Conservation (phyloP, 2,329 filamentous ascomycete genomes). For the Whalleya microplaca region DNA sequence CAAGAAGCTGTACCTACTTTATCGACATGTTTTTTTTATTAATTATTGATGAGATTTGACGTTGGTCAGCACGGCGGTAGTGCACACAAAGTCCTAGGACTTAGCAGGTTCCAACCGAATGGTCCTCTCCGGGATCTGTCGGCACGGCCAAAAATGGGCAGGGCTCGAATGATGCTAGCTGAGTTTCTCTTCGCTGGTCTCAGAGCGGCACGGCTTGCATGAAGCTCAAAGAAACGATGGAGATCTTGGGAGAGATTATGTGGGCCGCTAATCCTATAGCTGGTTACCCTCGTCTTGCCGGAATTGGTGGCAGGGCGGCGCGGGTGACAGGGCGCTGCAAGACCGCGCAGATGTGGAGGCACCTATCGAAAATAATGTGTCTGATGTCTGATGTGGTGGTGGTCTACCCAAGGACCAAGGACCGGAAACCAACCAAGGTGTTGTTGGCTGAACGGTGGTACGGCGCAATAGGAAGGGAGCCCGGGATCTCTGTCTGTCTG, state of each 20-base stretch:
- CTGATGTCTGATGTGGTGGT: too few species aligned
- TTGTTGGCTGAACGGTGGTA: background rate
- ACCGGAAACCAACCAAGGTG: background rate
- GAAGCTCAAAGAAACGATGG: slow-evolving; percentile 34
- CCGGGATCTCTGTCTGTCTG: too few species aligned
- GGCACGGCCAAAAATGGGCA: slow-evolving; percentile 35
- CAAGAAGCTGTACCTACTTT: slow-evolving; percentile 40
- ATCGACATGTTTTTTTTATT: slow-evolving; percentile 40
- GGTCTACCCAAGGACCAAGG: too few species aligned
- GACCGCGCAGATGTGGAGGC: slow-evolving; percentile 31
- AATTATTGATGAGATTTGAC: slow-evolving; percentile 35
- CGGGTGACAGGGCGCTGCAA: slow-evolving; percentile 32
- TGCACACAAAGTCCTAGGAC: slow-evolving; percentile 29
- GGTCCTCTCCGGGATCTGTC: slow-evolving; percentile 41
- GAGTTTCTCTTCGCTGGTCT: slow-evolving; percentile 30
- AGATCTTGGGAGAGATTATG: slow-evolving; percentile 39
- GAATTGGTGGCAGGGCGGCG: slow-evolving; percentile 31
- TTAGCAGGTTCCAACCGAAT: slow-evolving; percentile 34
- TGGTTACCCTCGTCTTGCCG: slow-evolving; percentile 30
- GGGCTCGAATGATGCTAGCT: slow-evolving; percentile 31
- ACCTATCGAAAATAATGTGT: background rate
- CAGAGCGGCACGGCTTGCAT: slow-evolving; percentile 42
- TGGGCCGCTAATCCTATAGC: slow-evolving; percentile 39
- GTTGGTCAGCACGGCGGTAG: slow-evolving; percentile 37
- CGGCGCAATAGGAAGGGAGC: too few species aligned